phyloP scores from a whole-genome alignment of 805 yeast species.

The Torulaspora delbrueckii region DNA sequence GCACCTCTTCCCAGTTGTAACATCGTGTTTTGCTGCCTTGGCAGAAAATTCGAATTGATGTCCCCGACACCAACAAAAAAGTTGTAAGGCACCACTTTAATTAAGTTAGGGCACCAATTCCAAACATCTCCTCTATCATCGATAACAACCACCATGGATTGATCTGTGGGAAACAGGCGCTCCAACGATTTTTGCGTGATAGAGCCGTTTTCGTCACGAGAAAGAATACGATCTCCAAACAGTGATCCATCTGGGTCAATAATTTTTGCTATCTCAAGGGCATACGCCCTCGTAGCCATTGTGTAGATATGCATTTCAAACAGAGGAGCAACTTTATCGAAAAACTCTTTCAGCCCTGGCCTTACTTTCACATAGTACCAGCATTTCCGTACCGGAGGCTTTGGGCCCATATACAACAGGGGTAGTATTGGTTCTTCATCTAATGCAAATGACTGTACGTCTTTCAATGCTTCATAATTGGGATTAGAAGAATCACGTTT shows the following conservation, averaged over 20 bases:
- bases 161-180: constrained; percentile 90
- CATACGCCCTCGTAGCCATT: constrained; percentile 96
- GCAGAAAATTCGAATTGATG: constrained; percentile 87
- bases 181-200: constrained; percentile 82
- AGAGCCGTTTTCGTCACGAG: constrained; percentile 93
- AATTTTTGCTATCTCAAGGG: constrained; percentile 79
- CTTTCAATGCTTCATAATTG: constrained; percentile 76
- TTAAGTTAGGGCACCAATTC: constrained; percentile 91
- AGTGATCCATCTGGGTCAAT: constrained; percentile 84
- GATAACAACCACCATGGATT: constrained; percentile 91
- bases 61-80: constrained; percentile 97
- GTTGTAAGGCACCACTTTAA: constrained; percentile 91
- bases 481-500: constrained; percentile 80
- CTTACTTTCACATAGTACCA: constrained; percentile 91
- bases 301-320: constrained; percentile 95
- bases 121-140: constrained; percentile 99
- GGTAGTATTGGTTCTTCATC: constrained; percentile 68
- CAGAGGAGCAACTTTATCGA: constrained; percentile 53
- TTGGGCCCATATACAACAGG: constrained; percentile 55
- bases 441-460: constrained; percentile 69
- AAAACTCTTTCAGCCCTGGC: constrained; percentile 77
- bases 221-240: constrained; percentile 86
- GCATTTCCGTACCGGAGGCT: constrained; percentile 55
- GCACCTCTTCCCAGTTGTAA: constrained; percentile 33
- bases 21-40: constrained; percentile 71